Conservation (phyloP, 83 land plant species). For the Diphasiastrum complanatum region DNA sequence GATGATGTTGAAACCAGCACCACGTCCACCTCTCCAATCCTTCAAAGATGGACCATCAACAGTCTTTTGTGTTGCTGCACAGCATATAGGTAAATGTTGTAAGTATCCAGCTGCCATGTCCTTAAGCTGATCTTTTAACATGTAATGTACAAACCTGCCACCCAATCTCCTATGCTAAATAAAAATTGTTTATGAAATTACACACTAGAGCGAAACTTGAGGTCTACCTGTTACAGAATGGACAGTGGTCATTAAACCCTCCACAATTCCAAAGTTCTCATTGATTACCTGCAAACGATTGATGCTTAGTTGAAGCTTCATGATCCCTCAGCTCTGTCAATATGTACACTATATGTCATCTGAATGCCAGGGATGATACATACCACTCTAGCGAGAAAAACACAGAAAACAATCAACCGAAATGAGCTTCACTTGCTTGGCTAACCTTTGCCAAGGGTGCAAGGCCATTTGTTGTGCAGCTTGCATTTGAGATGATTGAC, state of each 20-base stretch:
- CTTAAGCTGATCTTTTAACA: not conserved
- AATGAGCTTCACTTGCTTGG: not conserved
- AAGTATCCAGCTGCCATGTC: not conserved
- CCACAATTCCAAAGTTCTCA: slow-evolving; percentile 34
- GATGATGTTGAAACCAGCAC: slow-evolving; percentile 59
- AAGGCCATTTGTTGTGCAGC: slow-evolving; percentile 76
- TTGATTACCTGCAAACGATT: slow-evolving; percentile 26
- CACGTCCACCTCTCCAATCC: slow-evolving; percentile 81
- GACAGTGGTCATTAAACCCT: slow-evolving; percentile 38
- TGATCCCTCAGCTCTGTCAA: not conserved
- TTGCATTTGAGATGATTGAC: slow-evolving; percentile 73
- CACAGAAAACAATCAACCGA: not conserved
- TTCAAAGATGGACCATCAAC: slow-evolving; percentile 68
- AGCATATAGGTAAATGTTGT: not conserved
- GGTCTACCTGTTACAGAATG: slow-evolving; percentile 25
- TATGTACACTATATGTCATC: not conserved
- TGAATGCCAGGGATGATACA: not conserved
- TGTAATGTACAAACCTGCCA: not conserved
- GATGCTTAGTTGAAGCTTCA: not conserved
- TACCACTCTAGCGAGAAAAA: not conserved
- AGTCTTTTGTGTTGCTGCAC: slow-evolving; percentile 52
- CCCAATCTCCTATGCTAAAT: not conserved
- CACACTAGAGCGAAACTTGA: not conserved
- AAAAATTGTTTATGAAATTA: not conserved
- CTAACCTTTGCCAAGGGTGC: slow-evolving; percentile 67